Conservation (phyloP, 495 filamentous ascomycete genomes). For the Tirmania nivea region DNA sequence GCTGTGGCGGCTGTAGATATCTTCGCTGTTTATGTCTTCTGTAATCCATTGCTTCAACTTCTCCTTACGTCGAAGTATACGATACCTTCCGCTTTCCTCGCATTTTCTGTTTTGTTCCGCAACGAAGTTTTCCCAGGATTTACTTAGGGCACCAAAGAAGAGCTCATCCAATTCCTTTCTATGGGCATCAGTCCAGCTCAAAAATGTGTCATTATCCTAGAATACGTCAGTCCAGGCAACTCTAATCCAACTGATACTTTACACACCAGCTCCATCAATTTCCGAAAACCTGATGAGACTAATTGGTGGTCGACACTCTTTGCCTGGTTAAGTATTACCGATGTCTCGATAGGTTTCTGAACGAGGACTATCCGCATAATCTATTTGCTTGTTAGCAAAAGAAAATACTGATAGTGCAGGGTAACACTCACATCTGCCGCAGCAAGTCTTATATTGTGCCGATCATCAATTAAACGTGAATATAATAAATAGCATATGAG, state of each 20-base stretch:
- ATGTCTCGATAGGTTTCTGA: constrained; percentile 73
- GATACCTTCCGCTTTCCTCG: constrained; percentile 42
- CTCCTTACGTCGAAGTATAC: constrained; percentile 56
- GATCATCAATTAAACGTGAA: constrained; percentile 46
- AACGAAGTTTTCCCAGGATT: constrained; percentile 69
- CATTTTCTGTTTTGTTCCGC: constrained; percentile 53
- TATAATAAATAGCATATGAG: constrained; percentile 82
- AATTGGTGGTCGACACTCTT: constrained; percentile 44
- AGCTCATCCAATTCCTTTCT: constrained; percentile 56
- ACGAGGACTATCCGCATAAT: constrained; percentile 72
- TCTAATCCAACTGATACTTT: constrained; percentile 1
- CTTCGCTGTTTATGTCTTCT: constrained; percentile 43
- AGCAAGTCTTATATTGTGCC: constrained; percentile 43
- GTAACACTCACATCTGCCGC: constrained; percentile 40
- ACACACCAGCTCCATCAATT: constrained; percentile 44
- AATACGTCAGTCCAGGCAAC: constrained; percentile 1
- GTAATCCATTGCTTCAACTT: constrained; percentile 55
- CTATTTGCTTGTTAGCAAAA: constrained; percentile 1
- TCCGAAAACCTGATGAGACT: constrained; percentile 58
- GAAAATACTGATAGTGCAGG: not conserved
- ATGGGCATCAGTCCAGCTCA: constrained; percentile 71
- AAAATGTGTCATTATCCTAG: constrained; percentile 58
- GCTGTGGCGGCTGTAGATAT: constrained; percentile 54
- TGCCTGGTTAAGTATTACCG: constrained; percentile 44
- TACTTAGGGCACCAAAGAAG: constrained; percentile 58